phyloP scores from a whole-genome alignment of 345 rosid genomes.

The Euclidium syriacum region DNA sequence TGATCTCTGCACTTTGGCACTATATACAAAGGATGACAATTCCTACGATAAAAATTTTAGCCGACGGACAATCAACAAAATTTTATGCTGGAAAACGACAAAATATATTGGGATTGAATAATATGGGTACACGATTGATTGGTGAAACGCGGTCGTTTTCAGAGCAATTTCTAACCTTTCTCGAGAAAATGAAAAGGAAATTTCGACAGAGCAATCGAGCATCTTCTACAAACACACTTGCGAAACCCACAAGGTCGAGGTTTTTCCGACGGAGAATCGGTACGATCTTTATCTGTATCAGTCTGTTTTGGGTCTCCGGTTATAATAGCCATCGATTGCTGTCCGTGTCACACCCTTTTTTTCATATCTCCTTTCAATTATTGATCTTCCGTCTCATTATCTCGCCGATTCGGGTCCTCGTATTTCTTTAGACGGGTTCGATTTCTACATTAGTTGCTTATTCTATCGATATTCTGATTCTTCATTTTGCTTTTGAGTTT shows the following conservation, averaged over 20 bases:
- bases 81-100: too few relatives aligned
- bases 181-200: neutral
- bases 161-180: neutral
- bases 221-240: neutral
- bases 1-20: too few relatives aligned
- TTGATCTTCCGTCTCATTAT: neutral
- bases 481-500: neutral
- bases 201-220: too few relatives aligned
- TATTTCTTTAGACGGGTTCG: too few relatives aligned
- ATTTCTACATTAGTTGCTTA: neutral
- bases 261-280: slow-evolving; percentile 9
- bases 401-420: neutral
- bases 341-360: neutral
- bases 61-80: too few relatives aligned
- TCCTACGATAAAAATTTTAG: too few relatives aligned
- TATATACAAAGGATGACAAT: too few relatives aligned
- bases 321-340: neutral
- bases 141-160: too few relatives aligned
- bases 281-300: neutral
- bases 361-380: neutral
- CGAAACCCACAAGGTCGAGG: neutral
- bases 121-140: too few relatives aligned
- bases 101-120: too few relatives aligned
- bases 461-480: neutral
- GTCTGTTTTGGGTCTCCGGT: too few relatives aligned